Evolutionary conservation across 768 basidiomycete species (phyloP), one percentile per base, ranked within the genome.

Genomic region (Mycena polygramma): DNA sequence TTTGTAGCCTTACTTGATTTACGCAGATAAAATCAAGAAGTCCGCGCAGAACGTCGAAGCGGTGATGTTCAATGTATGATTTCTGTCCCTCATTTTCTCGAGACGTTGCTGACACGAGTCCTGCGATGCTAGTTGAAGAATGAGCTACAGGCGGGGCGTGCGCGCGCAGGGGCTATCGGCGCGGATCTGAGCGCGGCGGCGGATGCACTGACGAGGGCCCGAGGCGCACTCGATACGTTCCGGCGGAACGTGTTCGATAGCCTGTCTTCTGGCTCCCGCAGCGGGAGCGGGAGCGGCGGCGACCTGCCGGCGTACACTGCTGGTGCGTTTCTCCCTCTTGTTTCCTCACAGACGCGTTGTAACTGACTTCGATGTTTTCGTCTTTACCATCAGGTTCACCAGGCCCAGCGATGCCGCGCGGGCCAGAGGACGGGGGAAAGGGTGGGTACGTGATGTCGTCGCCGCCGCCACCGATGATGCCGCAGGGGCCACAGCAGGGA

Each of bases 21-120:
- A 53, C 39, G 54, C 73, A 85, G 85, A 81, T 45, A 83, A 82
- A 71, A 84, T 85, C 68, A 77, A 80, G 71, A 74, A 73, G 57
- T 81, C 81, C 0, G 76, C 79, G 30, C 75, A 78, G 1, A 81
- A 84, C 39, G 79, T 86, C n/a, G 68, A 81, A 15, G 74, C 79
- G 22, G 79, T 81, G 17, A 80, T 79, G 73, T 72, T 51, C 36
- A 55, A 55, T 15, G 54, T 55, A 36, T 55, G 6, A 2, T 37
- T 7, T n/a, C 20, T 39, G 20, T 10, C 7, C 20, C 30, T 4
- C 35, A 17, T 4, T 20, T 11, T 20, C 19, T 20, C 20, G 37
- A 9, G 20, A 9, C 20, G 11, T 36, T 37, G 36, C 54, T 39
- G 45, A 46, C 19, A 6, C 30, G 30, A 30, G 20, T n/a, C 52